Evolutionary conservation across 2,329 filamentous ascomycete species (phyloP).

Genomic region (Pseudogymnoascus sp.): DNA sequence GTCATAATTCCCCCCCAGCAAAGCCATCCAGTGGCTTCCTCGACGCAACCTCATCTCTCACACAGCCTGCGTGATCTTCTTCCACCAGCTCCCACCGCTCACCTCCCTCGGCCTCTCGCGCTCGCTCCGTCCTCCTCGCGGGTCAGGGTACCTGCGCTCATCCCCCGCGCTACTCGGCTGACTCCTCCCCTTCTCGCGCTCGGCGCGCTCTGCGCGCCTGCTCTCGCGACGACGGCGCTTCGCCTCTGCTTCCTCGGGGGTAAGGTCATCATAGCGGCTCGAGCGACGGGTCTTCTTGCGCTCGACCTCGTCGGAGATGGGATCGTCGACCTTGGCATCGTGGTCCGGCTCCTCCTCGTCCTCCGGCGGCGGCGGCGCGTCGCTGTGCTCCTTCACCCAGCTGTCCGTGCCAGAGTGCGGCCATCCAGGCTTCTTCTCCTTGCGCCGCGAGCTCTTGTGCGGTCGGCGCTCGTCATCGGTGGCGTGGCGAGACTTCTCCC

Average conservation of each 20-base stretch:
- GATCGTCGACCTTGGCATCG: slow-evolving; percentile 17
- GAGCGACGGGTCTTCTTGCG: slow-evolving; percentile 24
- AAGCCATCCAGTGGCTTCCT: not conserved
- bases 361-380: slow-evolving; percentile 51
- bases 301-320: slow-evolving; percentile 22
- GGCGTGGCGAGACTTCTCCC: slow-evolving; percentile 33
- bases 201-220: slow-evolving; percentile 22
- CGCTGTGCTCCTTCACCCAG: slow-evolving; percentile 59
- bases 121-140: slow-evolving; percentile 26
- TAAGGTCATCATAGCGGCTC: slow-evolving; percentile 21
- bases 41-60: not conserved
- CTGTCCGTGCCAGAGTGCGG: slow-evolving; percentile 57
- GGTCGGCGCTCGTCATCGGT: slow-evolving; percentile 19
- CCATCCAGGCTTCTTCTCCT: slow-evolving; percentile 39
- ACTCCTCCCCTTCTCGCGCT: slow-evolving; percentile 24
- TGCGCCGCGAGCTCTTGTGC: slow-evolving; percentile 22
- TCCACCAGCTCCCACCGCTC: slow-evolving; percentile 46
- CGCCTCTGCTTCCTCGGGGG: slow-evolving; percentile 22
- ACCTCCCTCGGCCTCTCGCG: slow-evolving; percentile 59
- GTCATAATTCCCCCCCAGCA: not conserved
- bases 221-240: slow-evolving; percentile 24
- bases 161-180: slow-evolving; percentile 24
- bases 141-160: slow-evolving; percentile 22
- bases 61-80: slow-evolving; percentile 19
- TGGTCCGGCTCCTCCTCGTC: slow-evolving; percentile 18